Evolutionary conservation across 78 protist genomes (phyloP).

Genomic region (Dictyostelium intermedium): DNA sequence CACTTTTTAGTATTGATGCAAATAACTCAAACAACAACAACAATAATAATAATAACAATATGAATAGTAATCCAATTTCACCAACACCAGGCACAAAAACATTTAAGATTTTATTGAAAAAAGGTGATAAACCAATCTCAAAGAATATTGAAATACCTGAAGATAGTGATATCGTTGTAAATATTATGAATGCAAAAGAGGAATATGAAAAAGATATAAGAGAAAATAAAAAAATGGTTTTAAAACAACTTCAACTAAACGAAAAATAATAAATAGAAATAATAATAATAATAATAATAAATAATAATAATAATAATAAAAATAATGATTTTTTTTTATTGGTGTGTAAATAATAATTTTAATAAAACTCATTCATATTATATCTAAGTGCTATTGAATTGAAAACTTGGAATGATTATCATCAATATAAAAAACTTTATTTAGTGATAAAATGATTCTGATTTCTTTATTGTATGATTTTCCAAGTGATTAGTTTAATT

Average conservation of each 20-base stretch:
- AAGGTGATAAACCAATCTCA: constrained; percentile 36
- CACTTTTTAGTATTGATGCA: background rate
- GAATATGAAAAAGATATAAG: constrained; percentile 26
- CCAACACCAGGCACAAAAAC: constrained; percentile 6
- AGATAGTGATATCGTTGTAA: background rate
- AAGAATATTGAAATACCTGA: constrained; percentile 47
- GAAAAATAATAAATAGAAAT: too few relatives aligned
- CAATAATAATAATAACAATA: background rate
- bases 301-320: too few relatives aligned
- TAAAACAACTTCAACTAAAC: constrained; percentile 2
- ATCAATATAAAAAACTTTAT: too few relatives aligned
- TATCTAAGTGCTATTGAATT: too few relatives aligned
- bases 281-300: too few relatives aligned
- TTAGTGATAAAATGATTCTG: too few relatives aligned
- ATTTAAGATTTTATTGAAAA: constrained; percentile 41
- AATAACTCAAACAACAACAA: background rate
- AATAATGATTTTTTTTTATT: too few relatives aligned
- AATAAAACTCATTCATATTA: too few relatives aligned
- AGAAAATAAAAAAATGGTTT: constrained; percentile 25
- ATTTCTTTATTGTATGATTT: too few relatives aligned
- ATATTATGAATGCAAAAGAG: constrained; percentile 27
- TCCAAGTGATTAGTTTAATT: too few relatives aligned
- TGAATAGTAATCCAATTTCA: background rate
- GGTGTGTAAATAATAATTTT: too few relatives aligned
- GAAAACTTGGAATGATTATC: too few relatives aligned